A percentile compares a stretch with the other conserved stretches of the same genome.
phyloP scores from a whole-genome alignment of 306 rosid genomes.

The Cucurbita maxima region DNA sequence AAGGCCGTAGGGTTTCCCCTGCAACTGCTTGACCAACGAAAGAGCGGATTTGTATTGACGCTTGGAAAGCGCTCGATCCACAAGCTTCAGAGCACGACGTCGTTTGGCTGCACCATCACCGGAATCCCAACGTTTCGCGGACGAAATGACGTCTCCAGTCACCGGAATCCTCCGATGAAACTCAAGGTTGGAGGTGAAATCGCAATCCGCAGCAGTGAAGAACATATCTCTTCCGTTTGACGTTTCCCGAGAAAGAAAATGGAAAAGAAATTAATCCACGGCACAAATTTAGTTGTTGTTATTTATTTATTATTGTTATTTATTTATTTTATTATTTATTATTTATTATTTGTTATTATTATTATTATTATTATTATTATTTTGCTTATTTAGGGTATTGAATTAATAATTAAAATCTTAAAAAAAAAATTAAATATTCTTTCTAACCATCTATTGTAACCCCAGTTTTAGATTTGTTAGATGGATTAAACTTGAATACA shows the following conservation, averaged over 20 bases:
- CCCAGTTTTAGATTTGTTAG: no score
- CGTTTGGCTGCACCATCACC: constrained; percentile 5
- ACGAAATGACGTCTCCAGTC: neutral
- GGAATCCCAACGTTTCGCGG: neutral
- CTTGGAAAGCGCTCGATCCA: constrained; percentile 45
- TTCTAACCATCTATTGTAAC: no score
- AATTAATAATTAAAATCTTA: no score
- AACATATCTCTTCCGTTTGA: neutral
- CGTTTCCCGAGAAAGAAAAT: neutral
- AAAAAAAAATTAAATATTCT: no score
- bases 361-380: no score
- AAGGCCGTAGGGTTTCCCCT: constrained; percentile 59
- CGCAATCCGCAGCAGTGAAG: neutral
- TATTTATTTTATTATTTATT: no score
- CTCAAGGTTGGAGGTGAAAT: neutral
- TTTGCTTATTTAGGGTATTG: no score
- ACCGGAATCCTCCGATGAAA: neutral
- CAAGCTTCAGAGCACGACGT: constrained; percentile 34
- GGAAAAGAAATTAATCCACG: neutral
- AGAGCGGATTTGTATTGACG: constrained; percentile 69
- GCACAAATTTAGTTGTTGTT: no score
- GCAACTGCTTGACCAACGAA: constrained; percentile 50
- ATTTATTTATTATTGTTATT: no score
- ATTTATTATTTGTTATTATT: no score
- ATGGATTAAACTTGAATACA: no score